Evolutionary conservation across 1,284 basidiomycete species (phyloP).

Genomic region (Austropuccinia psidii): DNA sequence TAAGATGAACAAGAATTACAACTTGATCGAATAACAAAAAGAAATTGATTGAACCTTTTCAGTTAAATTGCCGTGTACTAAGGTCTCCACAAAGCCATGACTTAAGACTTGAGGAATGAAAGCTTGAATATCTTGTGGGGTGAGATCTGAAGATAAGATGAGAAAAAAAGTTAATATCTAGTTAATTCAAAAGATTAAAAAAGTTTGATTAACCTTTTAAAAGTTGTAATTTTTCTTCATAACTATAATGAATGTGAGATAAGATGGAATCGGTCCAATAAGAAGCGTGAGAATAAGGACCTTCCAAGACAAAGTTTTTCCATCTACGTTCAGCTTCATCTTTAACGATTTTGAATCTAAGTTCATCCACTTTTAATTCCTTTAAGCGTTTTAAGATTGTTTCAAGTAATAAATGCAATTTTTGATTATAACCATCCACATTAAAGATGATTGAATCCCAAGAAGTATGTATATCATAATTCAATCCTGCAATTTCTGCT

Average conservation of each 20-base stretch:
- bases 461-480: slow-evolving; percentile 64
- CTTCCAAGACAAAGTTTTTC: slow-evolving; percentile 29
- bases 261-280: slow-evolving; percentile 27
- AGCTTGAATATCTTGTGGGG: slow-evolving; percentile 62
- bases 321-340: slow-evolving; percentile 58
- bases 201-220: not conserved
- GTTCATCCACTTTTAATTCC: slow-evolving; percentile 60
- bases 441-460: slow-evolving; percentile 63
- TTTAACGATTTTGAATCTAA: slow-evolving; percentile 72
- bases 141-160: slow-evolving; percentile 55
- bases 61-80: slow-evolving; percentile 84
- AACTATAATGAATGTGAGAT: slow-evolving; percentile 11
- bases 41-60: slow-evolving; percentile 51
- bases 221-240: slow-evolving; percentile 22
- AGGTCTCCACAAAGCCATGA: slow-evolving; percentile 63
- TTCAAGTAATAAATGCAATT: slow-evolving; percentile 68
- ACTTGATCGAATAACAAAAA: slow-evolving; percentile 22
- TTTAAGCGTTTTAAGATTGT: slow-evolving; percentile 68
- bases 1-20: slow-evolving; percentile 17
- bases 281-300: slow-evolving; percentile 7
- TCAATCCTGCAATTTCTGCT: slow-evolving; percentile 81
- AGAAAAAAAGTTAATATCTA: not conserved
- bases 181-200: too few species aligned
- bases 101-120: slow-evolving; percentile 62
- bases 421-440: slow-evolving; percentile 88